Base-by-base conservation (phyloP, 2,329 filamentous ascomycete species). In the Massarina eburnea region DNA sequence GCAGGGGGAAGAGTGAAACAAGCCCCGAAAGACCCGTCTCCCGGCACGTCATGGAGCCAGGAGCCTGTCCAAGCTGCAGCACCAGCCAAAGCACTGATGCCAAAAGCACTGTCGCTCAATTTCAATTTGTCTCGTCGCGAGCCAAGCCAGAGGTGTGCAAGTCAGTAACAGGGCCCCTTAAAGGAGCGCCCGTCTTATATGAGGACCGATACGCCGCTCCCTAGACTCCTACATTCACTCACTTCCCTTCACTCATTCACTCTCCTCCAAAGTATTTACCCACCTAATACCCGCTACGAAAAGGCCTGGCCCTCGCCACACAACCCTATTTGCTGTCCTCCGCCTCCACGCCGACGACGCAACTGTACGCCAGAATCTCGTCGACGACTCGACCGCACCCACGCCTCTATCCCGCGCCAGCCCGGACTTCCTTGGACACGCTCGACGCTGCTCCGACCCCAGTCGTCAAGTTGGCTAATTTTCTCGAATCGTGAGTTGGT, bases 21-120 rank as follows among this genome's bases (percentile, higher is more conserved):
- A 46, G 57, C 61, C 61, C 61, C 61, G 62, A 64, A 60, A 59
- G 64, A 51, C 58, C 64, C 63, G 64, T 67, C 64, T 60, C 61
- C 58, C 66, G 66, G 65, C 63, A 69, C 66, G 67, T 69, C 67
- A 70, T 70, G 66, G 60, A 60, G 59, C 58, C 59, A 58, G 60
- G 34, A 37, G 34, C 21, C 37, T 27, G 46, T 45, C 48, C 52
- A 42, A 30, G 27, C 27, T 30, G 27, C 27, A 30, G 27, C 27
- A 30, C 27, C 27, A 30, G 27, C 27, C 27, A 30, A 14, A 30
- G 27, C 27, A 30, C 27, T 30, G 59, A 55, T 61, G 52, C 52
- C 54, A 54, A 58, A 62, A 61, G 59, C 61, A 65, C 60, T 54
- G 62, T 61, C 60, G 51, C 63, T 66, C 61, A 70, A 34, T 69